Percentiles rank a stretch among this genome's conserved stretches.
phyloP scores from a whole-genome alignment of 1,284 basidiomycete genomes.

The Ustilago nuda region DNA sequence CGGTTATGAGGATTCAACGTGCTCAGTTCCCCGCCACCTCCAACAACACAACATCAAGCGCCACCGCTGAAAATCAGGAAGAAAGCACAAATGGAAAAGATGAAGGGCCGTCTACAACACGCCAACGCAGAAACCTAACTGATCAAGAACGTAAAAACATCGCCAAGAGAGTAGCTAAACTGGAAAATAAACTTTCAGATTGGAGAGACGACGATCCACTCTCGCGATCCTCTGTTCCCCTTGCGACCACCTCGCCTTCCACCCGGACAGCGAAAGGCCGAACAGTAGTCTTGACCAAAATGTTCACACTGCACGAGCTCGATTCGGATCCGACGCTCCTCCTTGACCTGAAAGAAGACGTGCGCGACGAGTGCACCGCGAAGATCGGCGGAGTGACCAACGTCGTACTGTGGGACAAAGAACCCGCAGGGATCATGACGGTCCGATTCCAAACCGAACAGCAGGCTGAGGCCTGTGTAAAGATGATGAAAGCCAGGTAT shows the following conservation, averaged over 20 bases:
- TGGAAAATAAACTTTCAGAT: slow-evolving; percentile 63
- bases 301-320: slow-evolving; percentile 90
- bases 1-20: slow-evolving; percentile 82
- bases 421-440: slow-evolving; percentile 93
- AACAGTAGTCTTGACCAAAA: slow-evolving; percentile 73
- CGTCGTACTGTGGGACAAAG: slow-evolving; percentile 95
- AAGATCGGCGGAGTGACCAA: slow-evolving; percentile 94
- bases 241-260: background rate
- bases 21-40: slow-evolving; percentile 77
- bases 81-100: slow-evolving; percentile 3
- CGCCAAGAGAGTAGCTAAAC: slow-evolving; percentile 50
- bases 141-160: slow-evolving; percentile 53
- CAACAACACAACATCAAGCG: background rate
- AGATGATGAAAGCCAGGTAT: slow-evolving; percentile 96
- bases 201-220: slow-evolving; percentile 50
- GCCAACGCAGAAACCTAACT: slow-evolving; percentile 24
- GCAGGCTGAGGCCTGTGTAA: slow-evolving; percentile 87
- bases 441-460: slow-evolving; percentile 91
- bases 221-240: slow-evolving; percentile 2
- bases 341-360: slow-evolving; percentile 94
- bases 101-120: background rate
- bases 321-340: slow-evolving; percentile 87
- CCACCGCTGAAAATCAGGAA: background rate
- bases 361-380: slow-evolving; percentile 87
- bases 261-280: slow-evolving; percentile 5